Base-by-base conservation (phyloP, 164 flowering plant species). In the Piper longum region DNA sequence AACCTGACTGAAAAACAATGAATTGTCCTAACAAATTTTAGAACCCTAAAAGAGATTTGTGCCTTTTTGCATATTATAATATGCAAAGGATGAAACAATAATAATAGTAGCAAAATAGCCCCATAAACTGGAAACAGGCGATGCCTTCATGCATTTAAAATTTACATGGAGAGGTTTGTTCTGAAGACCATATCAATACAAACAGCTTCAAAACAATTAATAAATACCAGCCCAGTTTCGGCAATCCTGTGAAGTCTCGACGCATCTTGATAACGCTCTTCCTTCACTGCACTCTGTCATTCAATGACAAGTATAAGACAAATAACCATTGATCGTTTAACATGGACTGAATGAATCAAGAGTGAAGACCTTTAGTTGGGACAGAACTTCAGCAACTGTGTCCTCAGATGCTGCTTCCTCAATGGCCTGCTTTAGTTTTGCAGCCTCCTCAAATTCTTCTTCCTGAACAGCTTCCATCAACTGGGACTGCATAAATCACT, bases 241-340 rank as follows among this genome's bases (percentile, higher is more conserved):
- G 96, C 81, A 71, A 69, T 56, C 72, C 73, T 80, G 64, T 81
- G 84, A 74, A 93, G 79, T 66, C 72, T 81, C 54, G 96, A 86
- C 61, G 99, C 99, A 75, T 90, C 96, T 76, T 75, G 86, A 64
- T 93, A 93, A n/a, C 88, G 89, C 77, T 93, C 99, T 73, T 93
- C 91, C 42, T 77, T 78, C 64, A 93, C 82, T 16, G 97, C 92
- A 73, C 63, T 77, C 99, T 93, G 84, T 64, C 73, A 18, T 19
- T 61, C 58, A 75, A 64, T 16, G 68, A 43, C 63, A 64, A 1
- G n/a, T 45, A 44, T 26, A 7, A 60, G 19, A 59, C 68, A 26
- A 70, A 54, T 19, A 57, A 41, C 19, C 54, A 41, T 52, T 63
- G 58, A 40, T 1, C 11, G 7, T 48, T 36, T 61, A 19, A 26